phyloP scores from a whole-genome alignment of 1,139 yeast species.

The Debaryomycetaceae sp. region DNA sequence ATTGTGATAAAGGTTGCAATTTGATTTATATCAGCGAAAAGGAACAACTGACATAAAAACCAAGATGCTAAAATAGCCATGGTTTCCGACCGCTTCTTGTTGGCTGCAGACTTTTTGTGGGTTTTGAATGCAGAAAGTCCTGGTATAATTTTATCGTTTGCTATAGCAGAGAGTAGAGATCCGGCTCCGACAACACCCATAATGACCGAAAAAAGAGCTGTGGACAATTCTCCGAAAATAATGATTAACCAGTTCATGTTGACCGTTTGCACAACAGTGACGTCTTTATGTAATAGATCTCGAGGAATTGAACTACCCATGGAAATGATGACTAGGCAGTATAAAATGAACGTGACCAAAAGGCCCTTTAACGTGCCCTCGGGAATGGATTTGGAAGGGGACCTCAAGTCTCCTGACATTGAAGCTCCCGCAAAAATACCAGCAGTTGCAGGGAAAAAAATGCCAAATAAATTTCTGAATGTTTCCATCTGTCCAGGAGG shows the following conservation, averaged over 20 bases:
- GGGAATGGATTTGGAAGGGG: slow-evolving; percentile 87
- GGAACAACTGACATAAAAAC: slow-evolving; percentile 74
- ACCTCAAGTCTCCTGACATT: slow-evolving; percentile 91
- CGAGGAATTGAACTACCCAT: slow-evolving; percentile 82
- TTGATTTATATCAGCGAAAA: slow-evolving; percentile 86
- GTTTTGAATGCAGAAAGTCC: slow-evolving; percentile 61
- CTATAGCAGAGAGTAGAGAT: slow-evolving; percentile 81
- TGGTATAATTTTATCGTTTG: slow-evolving; percentile 82
- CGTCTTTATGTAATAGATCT: slow-evolving; percentile 66
- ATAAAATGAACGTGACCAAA: slow-evolving; percentile 67
- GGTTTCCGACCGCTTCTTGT: slow-evolving; percentile 55
- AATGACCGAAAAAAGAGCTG: slow-evolving; percentile 85
- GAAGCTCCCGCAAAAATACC: slow-evolving; percentile 99
- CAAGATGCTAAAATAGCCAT: slow-evolving; percentile 64
- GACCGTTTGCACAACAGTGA: slow-evolving; percentile 80
- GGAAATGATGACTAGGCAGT: slow-evolving; percentile 70
- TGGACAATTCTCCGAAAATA: slow-evolving; percentile 83
- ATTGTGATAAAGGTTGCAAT: slow-evolving; percentile 94
- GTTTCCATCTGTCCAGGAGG: slow-evolving; percentile 57
- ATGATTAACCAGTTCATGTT: slow-evolving; percentile 68
- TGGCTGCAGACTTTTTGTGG: slow-evolving; percentile 33
- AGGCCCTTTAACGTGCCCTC: slow-evolving; percentile 85
- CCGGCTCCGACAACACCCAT: slow-evolving; percentile 97
- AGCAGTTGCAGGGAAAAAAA: slow-evolving; percentile 96
- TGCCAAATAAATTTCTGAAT: slow-evolving; percentile 83